phyloP scores from a whole-genome alignment of 805 yeast genomes.

The Metschnikowia anglica region DNA sequence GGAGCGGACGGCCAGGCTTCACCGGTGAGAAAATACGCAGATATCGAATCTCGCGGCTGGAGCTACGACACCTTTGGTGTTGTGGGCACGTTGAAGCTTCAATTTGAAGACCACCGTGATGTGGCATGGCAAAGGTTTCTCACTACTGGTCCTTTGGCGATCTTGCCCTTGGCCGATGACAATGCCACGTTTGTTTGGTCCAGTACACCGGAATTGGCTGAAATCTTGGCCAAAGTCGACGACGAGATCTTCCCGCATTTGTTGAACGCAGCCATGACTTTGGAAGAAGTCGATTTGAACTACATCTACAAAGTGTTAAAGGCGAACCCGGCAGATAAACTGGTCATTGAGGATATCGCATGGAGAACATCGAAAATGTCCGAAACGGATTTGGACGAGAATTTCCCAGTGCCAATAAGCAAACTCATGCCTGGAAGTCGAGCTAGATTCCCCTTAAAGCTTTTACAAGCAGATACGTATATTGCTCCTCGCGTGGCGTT shows the following conservation, averaged over 20 bases:
- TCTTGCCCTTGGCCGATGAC: slow-evolving; percentile 82
- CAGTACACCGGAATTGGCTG: slow-evolving; percentile 71
- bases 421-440: slow-evolving; percentile 54
- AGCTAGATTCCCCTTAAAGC: slow-evolving; percentile 83
- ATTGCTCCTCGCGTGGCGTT: slow-evolving; percentile 81
- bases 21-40: slow-evolving; percentile 81
- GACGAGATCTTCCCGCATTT: slow-evolving; percentile 64
- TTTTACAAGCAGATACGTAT: slow-evolving; percentile 90
- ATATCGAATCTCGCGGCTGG: slow-evolving; percentile 90
- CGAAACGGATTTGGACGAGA: slow-evolving; percentile 51
- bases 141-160: slow-evolving; percentile 89
- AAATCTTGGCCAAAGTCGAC: slow-evolving; percentile 55
- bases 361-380: slow-evolving; percentile 59
- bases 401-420: slow-evolving; percentile 65
- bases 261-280: slow-evolving; percentile 83
- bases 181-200: slow-evolving; percentile 95
- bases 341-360: slow-evolving; percentile 62
- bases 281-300: slow-evolving; percentile 72
- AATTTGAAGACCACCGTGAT: slow-evolving; percentile 64
- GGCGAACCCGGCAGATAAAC: slow-evolving; percentile 42
- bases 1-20: slow-evolving; percentile 98
- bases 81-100: slow-evolving; percentile 83
- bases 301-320: slow-evolving; percentile 53
- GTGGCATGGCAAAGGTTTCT: slow-evolving; percentile 94
- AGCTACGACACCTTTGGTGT: slow-evolving; percentile 82